Percentiles rank a stretch among this genome's conserved stretches.
These are phyloP conservation scores for Podaxis carcinomalis DNA, from an alignment of 768 basidiomycete species.

Conservation along the genomic window DNA sequence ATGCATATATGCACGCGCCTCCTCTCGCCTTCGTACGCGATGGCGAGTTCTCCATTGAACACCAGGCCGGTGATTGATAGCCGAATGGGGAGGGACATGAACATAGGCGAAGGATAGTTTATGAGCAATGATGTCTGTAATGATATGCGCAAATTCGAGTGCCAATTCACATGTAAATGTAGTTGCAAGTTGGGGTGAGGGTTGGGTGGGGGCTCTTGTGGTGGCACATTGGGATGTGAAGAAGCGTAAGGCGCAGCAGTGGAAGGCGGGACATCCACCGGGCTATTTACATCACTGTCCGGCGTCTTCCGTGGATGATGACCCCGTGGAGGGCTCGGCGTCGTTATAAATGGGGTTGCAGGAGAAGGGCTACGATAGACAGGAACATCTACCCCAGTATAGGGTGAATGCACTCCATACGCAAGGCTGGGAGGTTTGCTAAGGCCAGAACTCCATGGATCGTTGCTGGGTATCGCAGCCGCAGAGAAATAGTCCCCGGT, in stretches of 20 bases:
- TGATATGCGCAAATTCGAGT: constrained; percentile 83
- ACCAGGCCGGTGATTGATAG: constrained; percentile 88
- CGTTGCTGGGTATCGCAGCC: constrained; percentile 24
- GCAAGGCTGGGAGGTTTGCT: background rate
- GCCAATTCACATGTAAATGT: constrained; percentile 82
- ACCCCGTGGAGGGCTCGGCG: constrained; percentile 10
- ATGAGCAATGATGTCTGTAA: constrained; percentile 91
- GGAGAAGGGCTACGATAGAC: constrained; percentile 32
- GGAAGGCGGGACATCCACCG: constrained; percentile 19
- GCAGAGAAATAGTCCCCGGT: constrained; percentile 55
- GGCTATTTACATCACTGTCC: constrained; percentile 7
- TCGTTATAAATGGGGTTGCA: constrained; percentile 25
- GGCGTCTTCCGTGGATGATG: constrained; percentile 8
- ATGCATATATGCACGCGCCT: constrained; percentile 84
- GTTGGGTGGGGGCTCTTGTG: constrained; percentile 27
- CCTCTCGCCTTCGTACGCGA: constrained; percentile 87
- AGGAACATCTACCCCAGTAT: constrained; percentile 20
- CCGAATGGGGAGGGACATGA: constrained; percentile 96
- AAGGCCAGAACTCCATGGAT: constrained; percentile 4
- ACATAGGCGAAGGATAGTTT: constrained; percentile 93
- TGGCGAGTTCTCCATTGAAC: constrained; percentile 81
- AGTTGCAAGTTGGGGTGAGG: constrained; percentile 76
- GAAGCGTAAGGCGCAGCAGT: constrained; percentile 15
- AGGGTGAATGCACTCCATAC: background rate
- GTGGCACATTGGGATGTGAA: constrained; percentile 10